These are phyloP conservation scores for Phytopythium kandeliae DNA, from an alignment of 352 stramenopile species.

Conservation along the genomic window DNA sequence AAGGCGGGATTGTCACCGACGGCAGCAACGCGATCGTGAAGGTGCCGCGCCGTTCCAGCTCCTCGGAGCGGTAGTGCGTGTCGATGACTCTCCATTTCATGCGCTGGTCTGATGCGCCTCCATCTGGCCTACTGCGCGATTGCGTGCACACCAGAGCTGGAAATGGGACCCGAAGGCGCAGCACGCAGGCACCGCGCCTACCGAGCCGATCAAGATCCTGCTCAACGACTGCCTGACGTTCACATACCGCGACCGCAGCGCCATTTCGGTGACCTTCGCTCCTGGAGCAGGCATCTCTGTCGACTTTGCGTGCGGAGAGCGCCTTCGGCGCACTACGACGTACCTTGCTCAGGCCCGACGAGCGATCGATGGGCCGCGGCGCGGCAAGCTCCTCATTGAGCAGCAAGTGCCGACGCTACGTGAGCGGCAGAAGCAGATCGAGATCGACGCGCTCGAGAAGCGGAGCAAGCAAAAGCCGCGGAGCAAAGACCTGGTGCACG, in stretches of 20 bases:
- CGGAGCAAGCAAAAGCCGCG: constrained; percentile 71
- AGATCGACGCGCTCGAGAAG: constrained; percentile 56
- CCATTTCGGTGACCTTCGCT: constrained; percentile 64
- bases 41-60: constrained; percentile 11
- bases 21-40: constrained; percentile 46
- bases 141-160: constrained; percentile 34
- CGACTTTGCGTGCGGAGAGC: constrained; percentile 65
- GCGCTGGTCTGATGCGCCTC: no score
- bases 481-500: constrained; percentile 53
- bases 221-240: constrained; percentile 72
- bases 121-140: no score
- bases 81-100: background rate
- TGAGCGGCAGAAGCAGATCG: constrained; percentile 70
- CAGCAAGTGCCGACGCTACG: constrained; percentile 45
- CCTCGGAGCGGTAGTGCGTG: no score
- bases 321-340: constrained; percentile 56
- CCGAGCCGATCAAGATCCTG: constrained; percentile 48
- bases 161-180: constrained; percentile 62
- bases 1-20: constrained; percentile 51
- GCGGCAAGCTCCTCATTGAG: constrained; percentile 59
- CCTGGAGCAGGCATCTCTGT: constrained; percentile 48
- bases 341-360: constrained; percentile 61
- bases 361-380: constrained; percentile 26
- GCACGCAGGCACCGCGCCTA: constrained; percentile 48
- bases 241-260: constrained; percentile 55